Base-by-base conservation (phyloP, 73 alveolate genomes). In the Urostyla sp. region DNA sequence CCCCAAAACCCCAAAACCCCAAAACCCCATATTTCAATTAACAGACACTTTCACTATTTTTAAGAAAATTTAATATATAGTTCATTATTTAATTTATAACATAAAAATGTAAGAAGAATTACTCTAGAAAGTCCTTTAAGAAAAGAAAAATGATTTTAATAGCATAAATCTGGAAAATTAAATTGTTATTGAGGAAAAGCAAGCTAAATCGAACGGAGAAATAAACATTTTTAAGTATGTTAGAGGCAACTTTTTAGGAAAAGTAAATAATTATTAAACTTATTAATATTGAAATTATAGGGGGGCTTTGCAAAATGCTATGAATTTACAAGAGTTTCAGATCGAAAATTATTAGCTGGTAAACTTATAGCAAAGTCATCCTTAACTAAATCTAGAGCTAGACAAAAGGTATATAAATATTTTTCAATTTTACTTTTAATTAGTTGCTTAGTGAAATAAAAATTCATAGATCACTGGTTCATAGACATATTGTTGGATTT, bases 401-500 rank as follows among this genome's bases (percentile, higher is more conserved):
- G 90, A 35, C 78, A 80, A 56, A 86, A 76, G 80, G 67, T 80
- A 50, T 36, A n/a, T n/a, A n/a, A n/a, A 61, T 16, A 10, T 40
- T 11, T 8, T 13, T 37, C 48, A 38, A 11, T 66, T 20, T 1
- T 18, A 2, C 16, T 4, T n/a, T 66, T 23, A 2, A 6, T 10
- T 34, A 84, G 84, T 60, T 88, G 28, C 46, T 72, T 66, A 43
- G 84, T 44, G 92, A 88, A 72, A 87, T 93, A 45, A 90, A 93
- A 67, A 90, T 93, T 50, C 98, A 93, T 84, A 67, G 75, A 67
- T 44, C 91, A 20, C 74, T 90, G 37, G 91, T 74, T 44, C 98
- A 93, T 80, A 75, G 85, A 2, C 94, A 93, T 49, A 88, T 94
- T 7, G 97, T 94, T 20, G 90, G 88, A 0, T 91, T 91, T 72